Evolutionary conservation across 345 rosid species (phyloP), one percentile per base, ranked within the genome.

Genomic region (Pistacia vera): DNA sequence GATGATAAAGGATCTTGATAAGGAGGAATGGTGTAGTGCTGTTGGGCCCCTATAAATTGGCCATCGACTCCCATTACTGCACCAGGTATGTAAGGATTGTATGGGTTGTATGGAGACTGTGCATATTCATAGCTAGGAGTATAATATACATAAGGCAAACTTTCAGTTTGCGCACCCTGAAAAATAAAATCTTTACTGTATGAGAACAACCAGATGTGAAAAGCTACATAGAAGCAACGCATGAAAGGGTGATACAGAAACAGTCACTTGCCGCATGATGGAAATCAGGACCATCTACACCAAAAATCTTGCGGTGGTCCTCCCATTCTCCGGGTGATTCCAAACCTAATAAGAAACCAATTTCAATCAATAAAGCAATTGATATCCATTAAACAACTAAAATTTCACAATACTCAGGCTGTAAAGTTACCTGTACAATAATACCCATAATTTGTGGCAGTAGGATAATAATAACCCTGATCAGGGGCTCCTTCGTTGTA

Each of bases 251-350:
- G 13, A 66, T 18, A 20, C 1, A 72, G 54, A 60, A 0, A 68
- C 16, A 71, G 60, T 55, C 63, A 77, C 81, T 72, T 79, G 91
- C 99, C 85, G 84, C 77, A 82, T 88, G 90, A 71, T 92, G 98
- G 81, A 85, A 60, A 75, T 90, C 89, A 0, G 92, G 90, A 90
- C 98, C 98, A 88, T 93, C 98, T 76, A 78, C 84, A 72, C 91
- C 91, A 86, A 89, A 92, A 88, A 91, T 33, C 79, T 85, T 86
- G 72, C 85, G 88, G 73, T 88, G 98, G 91, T 90, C 95, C 93
- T 93, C 98, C 95, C 97, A 95, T 72, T 93, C 97, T 60, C 86
- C 83, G 82, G 98, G 95, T 82, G 97, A 74, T 80, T 92, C 99
- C 67, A 87, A 89, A 83, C 99, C 98, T 95, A 79, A 41, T 5